Evolutionary conservation across 306 rosid genomes (phyloP), one percentile per base, ranked within the genome.

Genomic region (Fragaria vesca): DNA sequence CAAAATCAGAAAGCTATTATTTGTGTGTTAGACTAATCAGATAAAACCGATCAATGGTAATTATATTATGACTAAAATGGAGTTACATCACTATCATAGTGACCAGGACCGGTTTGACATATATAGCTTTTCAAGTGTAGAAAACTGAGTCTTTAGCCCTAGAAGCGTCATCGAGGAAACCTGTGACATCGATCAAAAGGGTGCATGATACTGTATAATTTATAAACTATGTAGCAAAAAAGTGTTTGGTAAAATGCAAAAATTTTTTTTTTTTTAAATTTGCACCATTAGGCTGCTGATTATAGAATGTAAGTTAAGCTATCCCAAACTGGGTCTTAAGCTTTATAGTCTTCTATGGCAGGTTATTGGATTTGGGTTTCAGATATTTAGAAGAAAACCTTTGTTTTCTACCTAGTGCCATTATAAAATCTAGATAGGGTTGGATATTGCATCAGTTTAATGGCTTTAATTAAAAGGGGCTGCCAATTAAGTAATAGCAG

Each of bases 41-140:
- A 55, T 15, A 55, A 28, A 54, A 38, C 50, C 51, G 21, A 54
- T 13, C 26, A 45, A 45, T 2, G 21, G 15, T 20, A 8, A 26
- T 2, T 60, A 1, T 10, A 60, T 0, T 61, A 28, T 61, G 8
- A 52, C 4, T 36, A 21, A 15, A n/a, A 54, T 38, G 51, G 24
- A 21, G 54, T 55, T 73, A 3, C 52, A 40, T 73, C 67, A 7
- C 36, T 73, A 12, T 73, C 77, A 21, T 73, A 17, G 15, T 34
- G 36, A 12, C 61, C 9, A 46, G 13, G 50, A 6, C 46, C 8
- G 8, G 43, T 40, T 40, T 40, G 43, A 7, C 43, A 4, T 40
- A 7, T 8, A 4, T 40, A 2, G 34, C 34, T 30, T 30, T 30
- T 30, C 0, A 30, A 30, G 34, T 30, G 34, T 30, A 30, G 34